Evolutionary conservation across 176 grass and related monocot species (phyloP), one percentile per base, ranked within the genome.

Genomic region (Ampelocalamus luodianensis): DNA sequence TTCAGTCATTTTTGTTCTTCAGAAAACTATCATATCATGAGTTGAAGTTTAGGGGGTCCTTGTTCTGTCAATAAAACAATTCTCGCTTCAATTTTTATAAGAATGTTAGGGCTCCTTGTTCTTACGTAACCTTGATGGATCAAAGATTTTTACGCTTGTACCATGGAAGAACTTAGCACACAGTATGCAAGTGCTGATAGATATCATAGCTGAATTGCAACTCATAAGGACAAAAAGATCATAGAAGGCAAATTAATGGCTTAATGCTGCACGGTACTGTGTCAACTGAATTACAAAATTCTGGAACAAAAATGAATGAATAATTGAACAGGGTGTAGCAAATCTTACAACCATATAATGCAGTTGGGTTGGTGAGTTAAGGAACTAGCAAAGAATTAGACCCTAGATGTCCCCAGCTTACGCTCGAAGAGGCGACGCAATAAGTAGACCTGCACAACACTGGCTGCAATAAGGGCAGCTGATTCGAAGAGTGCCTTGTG

Each of bases 401-500:
- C 93, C 86, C 96, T 93, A 48, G 87, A 95, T 44, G 50, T 81
- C 29, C 89, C 91, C 10, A 92, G 63, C 72, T 96, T 96, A 10
- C 86, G 87, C 88, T 96, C 91, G 0, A 99, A 99, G 78, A 99
- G 91, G 53, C 88, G 90, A 23, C 75, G 93, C 64, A 99, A 76
- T 42, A 99, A 82, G 82, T 83, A 96, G 14, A 94, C 88, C 83
- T 99, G 93, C 65, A 91, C 72, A 68, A 92, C 73, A 70, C 91
- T 99, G 10, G 86, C 91, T 48, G 77, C 91, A 62, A 99, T 71
- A 23, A 98, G 96, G 5, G 84, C 91, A 40, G 92, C 90, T 18
- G 96, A 99, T 81, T 96, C 96, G n/a, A 98, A 60, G 27, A 94
- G 69, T 56, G 93, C 96, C 78, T 94, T 98, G 65, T 95, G 93